Evolutionary conservation across 225 moss, liverwort and hornwort genomes (phyloP), one percentile per base, ranked within the genome.

Genomic region (Neckera pumila): DNA sequence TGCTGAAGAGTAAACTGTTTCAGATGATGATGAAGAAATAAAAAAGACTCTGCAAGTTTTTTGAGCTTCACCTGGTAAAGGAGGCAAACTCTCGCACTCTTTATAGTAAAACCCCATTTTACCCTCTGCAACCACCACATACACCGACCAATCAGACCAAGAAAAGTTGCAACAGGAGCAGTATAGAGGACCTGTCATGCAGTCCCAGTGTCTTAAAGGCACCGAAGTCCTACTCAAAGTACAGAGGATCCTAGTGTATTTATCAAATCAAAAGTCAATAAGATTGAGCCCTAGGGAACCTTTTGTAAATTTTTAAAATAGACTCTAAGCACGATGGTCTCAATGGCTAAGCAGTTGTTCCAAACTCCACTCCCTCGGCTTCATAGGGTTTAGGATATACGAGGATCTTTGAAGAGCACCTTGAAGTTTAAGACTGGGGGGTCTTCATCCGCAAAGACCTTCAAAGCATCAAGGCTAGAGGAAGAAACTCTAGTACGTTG

Each of bases 91-190:
- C 87, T 99, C 98, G 49, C 92, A 91, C 74, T 97, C 98, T 86
- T 95, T 96, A 86, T 93, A 96, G 85, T 96, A 99, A 76, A 99
- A 99, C 12, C 98, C 97, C 90, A 99, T 91, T 90, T 88, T 95
- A 21, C 96, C 96, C 62, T 91, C 98, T 98, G 94, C 76, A 90
- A 70, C 61, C 51, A 47, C 76, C 80, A 84, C 69, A 79, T 76
- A 11, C 64, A 65, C n/a, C 40, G 33, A 87, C 61, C 54, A 61
- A 60, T 64, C 7, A 75, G 34, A 79, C 11, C 58, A 38, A 57
- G 57, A 78, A 38, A 78, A n/a, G 25, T 17, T 38, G 57, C 57
- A 57, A 17, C 38, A 57, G 17, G 57, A 78, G 26, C 36, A 26
- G 56, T 54, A 26, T 16, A 78, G n/a, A 26, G 57, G 78, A 57